These are phyloP conservation scores for Thalassiosira hispida DNA, from an alignment of 352 stramenopile species.

Conservation along the genomic window DNA sequence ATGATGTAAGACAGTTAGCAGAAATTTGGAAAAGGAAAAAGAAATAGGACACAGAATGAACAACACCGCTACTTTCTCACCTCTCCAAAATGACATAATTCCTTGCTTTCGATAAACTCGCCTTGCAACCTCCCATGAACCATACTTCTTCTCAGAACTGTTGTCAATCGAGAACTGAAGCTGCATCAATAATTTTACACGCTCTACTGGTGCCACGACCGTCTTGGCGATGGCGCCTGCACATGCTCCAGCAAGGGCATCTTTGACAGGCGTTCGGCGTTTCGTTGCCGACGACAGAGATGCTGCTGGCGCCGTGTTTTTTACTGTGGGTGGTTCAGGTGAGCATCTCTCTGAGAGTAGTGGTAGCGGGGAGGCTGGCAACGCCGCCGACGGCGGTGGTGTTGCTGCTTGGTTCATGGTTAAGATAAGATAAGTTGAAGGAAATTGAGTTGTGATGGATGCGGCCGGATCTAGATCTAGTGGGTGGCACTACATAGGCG, in stretches of 20 bases:
- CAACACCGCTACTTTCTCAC: constrained; percentile 18
- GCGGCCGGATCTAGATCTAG: no score
- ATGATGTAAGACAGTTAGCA: constrained; percentile 1
- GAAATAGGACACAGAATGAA: not conserved
- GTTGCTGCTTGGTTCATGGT: constrained; percentile 11
- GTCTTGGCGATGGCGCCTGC: constrained; percentile 88
- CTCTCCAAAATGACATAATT: constrained; percentile 82
- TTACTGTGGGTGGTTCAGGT: constrained; percentile 2
- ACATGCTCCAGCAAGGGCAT: constrained; percentile 74
- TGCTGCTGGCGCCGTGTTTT: not conserved
- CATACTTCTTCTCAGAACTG: constrained; percentile 3
- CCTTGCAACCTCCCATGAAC: constrained; percentile 52
- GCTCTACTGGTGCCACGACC: constrained; percentile 87
- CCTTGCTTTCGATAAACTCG: constrained; percentile 74
- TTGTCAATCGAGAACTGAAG: constrained; percentile 67
- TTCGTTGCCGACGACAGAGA: constrained; percentile 18
- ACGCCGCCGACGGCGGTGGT: not conserved
- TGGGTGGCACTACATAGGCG: no score
- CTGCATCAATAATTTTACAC: constrained; percentile 90
- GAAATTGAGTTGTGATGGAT: not conserved
- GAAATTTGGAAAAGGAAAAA: not conserved
- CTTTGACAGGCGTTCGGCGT: constrained; percentile 40
- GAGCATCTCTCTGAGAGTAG: not conserved
- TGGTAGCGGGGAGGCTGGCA: not conserved
- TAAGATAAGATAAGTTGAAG: not conserved